A percentile compares a stretch with the other conserved stretches of the same genome.
Conservation (phyloP, 2,329 filamentous ascomycete genomes). For the Penicillium sp. region DNA sequence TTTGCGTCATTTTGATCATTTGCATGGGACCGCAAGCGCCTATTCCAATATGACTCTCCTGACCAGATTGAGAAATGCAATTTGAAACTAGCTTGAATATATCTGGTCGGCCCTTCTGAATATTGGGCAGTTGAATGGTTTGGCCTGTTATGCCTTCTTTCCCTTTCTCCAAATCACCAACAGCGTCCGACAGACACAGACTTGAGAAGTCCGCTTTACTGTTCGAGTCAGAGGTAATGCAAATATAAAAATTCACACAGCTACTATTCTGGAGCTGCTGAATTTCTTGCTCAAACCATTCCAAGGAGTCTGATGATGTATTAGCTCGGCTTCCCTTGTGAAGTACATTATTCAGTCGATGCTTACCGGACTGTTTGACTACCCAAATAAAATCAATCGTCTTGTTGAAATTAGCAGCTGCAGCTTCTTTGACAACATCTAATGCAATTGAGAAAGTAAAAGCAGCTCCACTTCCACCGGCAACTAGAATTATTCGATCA, state of each 20-base stretch:
- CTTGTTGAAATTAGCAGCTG: not conserved
- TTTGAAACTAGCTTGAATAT: slow-evolving; percentile 5
- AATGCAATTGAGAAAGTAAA: slow-evolving; percentile 21
- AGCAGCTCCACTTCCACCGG: slow-evolving; percentile 21
- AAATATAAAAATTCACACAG: slow-evolving; percentile 6
- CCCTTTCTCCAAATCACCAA: slow-evolving; percentile 10
- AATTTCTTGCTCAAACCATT: slow-evolving; percentile 14
- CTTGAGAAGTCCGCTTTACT: not conserved
- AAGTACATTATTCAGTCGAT: not conserved
- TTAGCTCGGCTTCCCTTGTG: not conserved
- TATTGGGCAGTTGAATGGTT: not conserved
- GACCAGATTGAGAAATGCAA: slow-evolving; percentile 2
- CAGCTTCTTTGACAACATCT: slow-evolving; percentile 8
- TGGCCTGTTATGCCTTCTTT: not conserved
- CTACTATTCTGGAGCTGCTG: slow-evolving; percentile 3
- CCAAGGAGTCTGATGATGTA: slow-evolving; percentile 3
- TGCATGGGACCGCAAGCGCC: slow-evolving; percentile 13
- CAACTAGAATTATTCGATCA: slow-evolving; percentile 19
- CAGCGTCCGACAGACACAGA: not conserved
- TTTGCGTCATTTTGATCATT: slow-evolving; percentile 4
- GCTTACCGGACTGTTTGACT: slow-evolving; percentile 4
- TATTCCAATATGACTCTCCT: slow-evolving; percentile 2
- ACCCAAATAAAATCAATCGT: slow-evolving; percentile 17
- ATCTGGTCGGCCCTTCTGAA: slow-evolving; percentile 7
- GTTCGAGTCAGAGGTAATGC: slow-evolving; percentile 1